Conservation (phyloP, 2,329 filamentous ascomycete genomes). For the Fusarium transvaalense region DNA sequence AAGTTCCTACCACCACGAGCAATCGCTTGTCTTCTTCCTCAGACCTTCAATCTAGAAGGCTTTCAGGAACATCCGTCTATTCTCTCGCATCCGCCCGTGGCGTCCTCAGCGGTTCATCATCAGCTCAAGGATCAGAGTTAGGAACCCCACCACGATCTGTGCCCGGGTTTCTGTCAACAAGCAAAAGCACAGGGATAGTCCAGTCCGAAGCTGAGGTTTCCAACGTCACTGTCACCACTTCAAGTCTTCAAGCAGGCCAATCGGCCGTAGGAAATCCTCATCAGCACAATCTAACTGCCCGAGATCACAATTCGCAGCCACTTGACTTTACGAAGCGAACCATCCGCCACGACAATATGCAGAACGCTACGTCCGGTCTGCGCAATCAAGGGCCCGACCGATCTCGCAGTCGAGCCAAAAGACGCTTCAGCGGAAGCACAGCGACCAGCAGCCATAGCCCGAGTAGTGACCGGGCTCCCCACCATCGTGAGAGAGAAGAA, state of each 20-base stretch:
- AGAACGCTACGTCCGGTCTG: conserved; percentile 51
- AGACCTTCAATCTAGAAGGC: conserved; percentile 70
- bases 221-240: conserved; percentile 67
- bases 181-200: conserved; percentile 56
- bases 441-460: conserved; percentile 85
- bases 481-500: conserved; percentile 70
- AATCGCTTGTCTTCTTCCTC: conserved; percentile 59
- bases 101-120: conserved; percentile 62
- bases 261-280: conserved; percentile 53
- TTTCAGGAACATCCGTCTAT: conserved; percentile 80
- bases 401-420: conserved; percentile 77
- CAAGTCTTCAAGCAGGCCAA: conserved; percentile 57
- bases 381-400: conserved; percentile 63
- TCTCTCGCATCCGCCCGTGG: conserved; percentile 74
- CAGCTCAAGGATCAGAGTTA: conserved; percentile 66
- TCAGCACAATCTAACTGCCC: conserved; percentile 60
- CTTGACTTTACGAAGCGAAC: conserved; percentile 62
- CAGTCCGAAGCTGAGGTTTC: conserved; percentile 66
- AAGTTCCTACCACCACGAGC: conserved; percentile 60
- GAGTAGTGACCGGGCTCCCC: conserved; percentile 73
- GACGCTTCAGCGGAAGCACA: conserved; percentile 85
- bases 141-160: conserved; percentile 57
- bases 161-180: conserved; percentile 62
- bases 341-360: conserved; percentile 53
- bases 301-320: conserved; percentile 56